phyloP scores from a whole-genome alignment of 305 asterid species.

The Fraxinus angustifolia region DNA sequence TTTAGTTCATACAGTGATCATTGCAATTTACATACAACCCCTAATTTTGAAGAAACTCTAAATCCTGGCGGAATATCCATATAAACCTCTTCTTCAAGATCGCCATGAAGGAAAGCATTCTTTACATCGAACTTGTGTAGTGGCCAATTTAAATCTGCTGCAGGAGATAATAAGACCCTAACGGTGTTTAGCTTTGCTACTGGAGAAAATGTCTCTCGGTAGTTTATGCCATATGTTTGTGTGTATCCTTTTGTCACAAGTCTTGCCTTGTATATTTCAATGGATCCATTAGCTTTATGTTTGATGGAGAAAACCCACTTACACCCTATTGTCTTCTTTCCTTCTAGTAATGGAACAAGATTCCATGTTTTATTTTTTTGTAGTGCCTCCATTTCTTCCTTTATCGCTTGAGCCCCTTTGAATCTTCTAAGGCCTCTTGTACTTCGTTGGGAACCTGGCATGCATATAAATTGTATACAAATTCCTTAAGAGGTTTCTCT shows the following conservation, averaged over 20 bases:
- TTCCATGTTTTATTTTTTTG: not conserved
- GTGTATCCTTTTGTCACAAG: not conserved
- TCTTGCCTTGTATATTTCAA: not conserved
- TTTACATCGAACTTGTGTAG: not conserved
- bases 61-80: too few species aligned
- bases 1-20: too few species aligned
- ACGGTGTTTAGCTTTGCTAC: not conserved
- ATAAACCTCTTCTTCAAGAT: too few species aligned
- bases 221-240: not conserved
- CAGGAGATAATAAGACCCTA: not conserved
- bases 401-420: not conserved
- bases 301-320: not conserved
- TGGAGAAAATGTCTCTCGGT: not conserved
- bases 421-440: not conserved
- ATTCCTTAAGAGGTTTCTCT: not conserved
- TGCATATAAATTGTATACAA: not conserved
- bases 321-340: not conserved
- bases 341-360: not conserved
- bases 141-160: not conserved
- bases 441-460: not conserved
- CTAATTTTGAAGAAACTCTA: too few species aligned
- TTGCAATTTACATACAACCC: too few species aligned
- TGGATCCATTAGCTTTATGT: not conserved
- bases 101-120: too few species aligned
- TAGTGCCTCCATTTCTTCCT: not conserved